These are phyloP conservation scores for Chrysanthemum lavandulifolium DNA, from an alignment of 129 eudicot genomes.

Conservation along the genomic window DNA sequence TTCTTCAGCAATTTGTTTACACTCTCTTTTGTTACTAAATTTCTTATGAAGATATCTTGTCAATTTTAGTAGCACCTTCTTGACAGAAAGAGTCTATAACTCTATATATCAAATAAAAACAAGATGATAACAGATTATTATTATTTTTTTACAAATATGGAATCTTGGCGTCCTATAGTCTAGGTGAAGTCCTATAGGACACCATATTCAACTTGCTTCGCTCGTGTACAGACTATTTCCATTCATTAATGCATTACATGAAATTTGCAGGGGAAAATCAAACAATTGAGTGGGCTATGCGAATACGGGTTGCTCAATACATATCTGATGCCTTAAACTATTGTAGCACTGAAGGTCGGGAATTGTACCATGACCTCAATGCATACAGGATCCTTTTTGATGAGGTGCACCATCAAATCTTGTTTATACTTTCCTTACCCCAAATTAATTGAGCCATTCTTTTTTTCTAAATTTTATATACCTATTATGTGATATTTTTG, in stretches of 20 bases:
- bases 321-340: slow-evolving; percentile 83
- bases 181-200: neutral
- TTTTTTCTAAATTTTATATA: neutral
- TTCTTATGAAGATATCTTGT: neutral
- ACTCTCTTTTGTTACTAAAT: neutral
- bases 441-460: neutral
- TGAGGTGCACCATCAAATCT: slow-evolving; percentile 41
- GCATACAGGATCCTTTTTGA: slow-evolving; percentile 83
- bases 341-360: slow-evolving; percentile 64
- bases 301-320: slow-evolving; percentile 77
- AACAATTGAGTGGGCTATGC: slow-evolving; percentile 93
- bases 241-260: neutral
- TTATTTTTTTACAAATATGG: slow-evolving; percentile 7
- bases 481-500: neutral
- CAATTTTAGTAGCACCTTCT: neutral
- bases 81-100: neutral
- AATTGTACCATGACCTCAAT: slow-evolving; percentile 81
- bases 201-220: neutral
- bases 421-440: neutral
- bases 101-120: neutral
- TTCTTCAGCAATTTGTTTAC: neutral
- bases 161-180: neutral
- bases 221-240: neutral
- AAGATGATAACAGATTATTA: neutral
- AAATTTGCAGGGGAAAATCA: slow-evolving; percentile 79